Evolutionary conservation across 2,329 filamentous ascomycete species (phyloP), one percentile per base, ranked within the genome.

Genomic region (Aspergillus novofumigatus): DNA sequence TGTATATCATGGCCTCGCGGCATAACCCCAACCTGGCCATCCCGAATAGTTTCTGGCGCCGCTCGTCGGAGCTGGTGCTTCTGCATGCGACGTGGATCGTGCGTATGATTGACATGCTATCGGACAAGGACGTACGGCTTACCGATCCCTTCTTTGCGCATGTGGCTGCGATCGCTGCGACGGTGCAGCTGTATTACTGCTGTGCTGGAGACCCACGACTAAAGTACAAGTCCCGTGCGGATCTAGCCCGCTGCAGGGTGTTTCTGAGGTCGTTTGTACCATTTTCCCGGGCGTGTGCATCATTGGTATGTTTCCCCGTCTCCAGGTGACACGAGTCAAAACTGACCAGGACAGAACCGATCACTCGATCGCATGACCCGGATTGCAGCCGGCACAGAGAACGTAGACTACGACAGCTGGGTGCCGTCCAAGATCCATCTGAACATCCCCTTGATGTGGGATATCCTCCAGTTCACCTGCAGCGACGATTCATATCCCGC

Each of bases 71-170:
- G 60, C 65, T 81, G 11, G 81, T 80, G 0, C 65, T 83, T 1
- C 67, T 82, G 2, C 81, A 83, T 50, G 76, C 78, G 1, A 83
- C 81, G 0, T 83, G 81, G 81, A 77, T 82, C 44, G 79, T 80
- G 14, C 75, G 81, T 3, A 76, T 83, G 66, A 81, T 83, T 41
- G 80, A 82, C 50, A 82, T 83, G 80, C 77, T 81, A 1, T 70
- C 77, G 1, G 79, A 81, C 54, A 81, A 81, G 67, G 75, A 78
- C 52, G 69, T 82, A 9, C 73, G 73, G 3, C 69, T 83, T 7
- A 76, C 76, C 3, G 80, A 83, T 60, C 80, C 80, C 0, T 83
- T 82, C 63, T 80, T 83, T 35, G 80, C 78, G 0, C 80, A 83
- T 47, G 75, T 75, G 1, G 79, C 79, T 0, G 80, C 79, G 3